These are phyloP conservation scores for Terfezia claveryi DNA, from an alignment of 495 filamentous ascomycete species.

Conservation along the genomic window DNA sequence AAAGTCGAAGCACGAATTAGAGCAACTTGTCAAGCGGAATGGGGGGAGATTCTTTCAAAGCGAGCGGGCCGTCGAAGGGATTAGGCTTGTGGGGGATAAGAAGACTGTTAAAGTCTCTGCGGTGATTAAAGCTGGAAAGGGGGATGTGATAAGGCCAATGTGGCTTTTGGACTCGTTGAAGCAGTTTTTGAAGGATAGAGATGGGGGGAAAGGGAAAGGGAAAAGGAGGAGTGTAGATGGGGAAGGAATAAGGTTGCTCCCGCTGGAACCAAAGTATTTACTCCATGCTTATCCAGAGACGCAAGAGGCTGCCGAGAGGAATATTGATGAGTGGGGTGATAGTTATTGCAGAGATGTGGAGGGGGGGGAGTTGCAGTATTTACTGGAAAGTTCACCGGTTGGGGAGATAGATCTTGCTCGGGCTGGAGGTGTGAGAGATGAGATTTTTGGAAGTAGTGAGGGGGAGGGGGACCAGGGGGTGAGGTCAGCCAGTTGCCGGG, in stretches of 20 bases:
- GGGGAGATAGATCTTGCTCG: background rate
- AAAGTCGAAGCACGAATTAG: constrained; percentile 58
- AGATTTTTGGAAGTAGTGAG: constrained; percentile 14
- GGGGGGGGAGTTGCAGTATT: constrained; percentile 37
- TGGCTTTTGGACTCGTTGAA: constrained; percentile 28
- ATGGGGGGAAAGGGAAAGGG: constrained; percentile 16
- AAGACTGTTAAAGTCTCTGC: constrained; percentile 72
- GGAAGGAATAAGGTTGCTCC: constrained; percentile 1
- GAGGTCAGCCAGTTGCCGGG: constrained; percentile 35
- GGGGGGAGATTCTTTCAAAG: constrained; percentile 69
- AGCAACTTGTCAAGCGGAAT: constrained; percentile 65
- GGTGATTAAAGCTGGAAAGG: constrained; percentile 42
- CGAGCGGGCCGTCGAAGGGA: constrained; percentile 34
- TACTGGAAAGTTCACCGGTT: constrained; percentile 30
- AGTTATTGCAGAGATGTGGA: constrained; percentile 57
- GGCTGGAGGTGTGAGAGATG: constrained; percentile 2
- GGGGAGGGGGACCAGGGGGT: constrained; percentile 29
- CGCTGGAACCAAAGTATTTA: constrained; percentile 5
- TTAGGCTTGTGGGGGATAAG: constrained; percentile 59
- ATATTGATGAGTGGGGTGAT: constrained; percentile 58
- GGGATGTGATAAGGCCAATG: constrained; percentile 50
- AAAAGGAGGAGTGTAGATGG: constrained; percentile 15
- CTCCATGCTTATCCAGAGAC: constrained; percentile 23
- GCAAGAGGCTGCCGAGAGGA: constrained; percentile 25
- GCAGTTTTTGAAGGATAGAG: too few relatives aligned